Evolutionary conservation across 805 yeast species (phyloP), one percentile per base, ranked within the genome.

Genomic region (Dipodascus geniculatus): DNA sequence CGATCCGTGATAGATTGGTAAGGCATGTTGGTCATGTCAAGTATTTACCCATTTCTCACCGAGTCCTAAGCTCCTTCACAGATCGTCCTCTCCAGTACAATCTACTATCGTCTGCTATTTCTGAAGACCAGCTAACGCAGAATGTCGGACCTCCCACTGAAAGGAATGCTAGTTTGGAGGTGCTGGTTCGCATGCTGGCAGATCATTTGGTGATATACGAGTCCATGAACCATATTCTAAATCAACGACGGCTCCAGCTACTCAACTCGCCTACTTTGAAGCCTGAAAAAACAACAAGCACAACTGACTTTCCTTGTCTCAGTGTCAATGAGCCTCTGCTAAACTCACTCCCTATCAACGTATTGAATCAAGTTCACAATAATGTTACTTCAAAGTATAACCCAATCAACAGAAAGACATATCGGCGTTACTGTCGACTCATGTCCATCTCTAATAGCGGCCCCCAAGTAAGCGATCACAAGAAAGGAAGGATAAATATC

Each of bases 171-270:
- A 50, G 57, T 8, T 48, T 63, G 14, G 66, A 65, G 54, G 68
- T 67, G 0, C 61, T 63, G 0, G 63, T 63, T 38, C 55, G 70
- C 28, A 60, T 60, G 55, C 57, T 66, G 23, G 68, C 69, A 14
- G 68, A 66, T 51, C 54, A 59, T 19, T 60, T 67, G 42, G 52
- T 61, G 53, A 52, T 66, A n/a, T 58, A 61, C 51, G 68, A 60
- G 44, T 55, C 59, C 11, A 57, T 62, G 44, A 66, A 65, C 50
- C 57, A 62, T 28, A 61, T 61, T 1, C 20, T 38, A n/a, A 38
- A 38, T 38, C 17, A 17, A 38, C 17, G 20, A 38, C 44, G 44
- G 4, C 44, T 38, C 6, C 44, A 38, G 17, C 14, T 38, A 6
- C 20, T 38, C 17, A 38, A 38, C 44, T 38, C 44, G 14, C 19